Evolutionary conservation across 2,329 filamentous ascomycete species (phyloP), one percentile per base, ranked within the genome.

Genomic region (Stagonosporopsis cucurbitacearum): DNA sequence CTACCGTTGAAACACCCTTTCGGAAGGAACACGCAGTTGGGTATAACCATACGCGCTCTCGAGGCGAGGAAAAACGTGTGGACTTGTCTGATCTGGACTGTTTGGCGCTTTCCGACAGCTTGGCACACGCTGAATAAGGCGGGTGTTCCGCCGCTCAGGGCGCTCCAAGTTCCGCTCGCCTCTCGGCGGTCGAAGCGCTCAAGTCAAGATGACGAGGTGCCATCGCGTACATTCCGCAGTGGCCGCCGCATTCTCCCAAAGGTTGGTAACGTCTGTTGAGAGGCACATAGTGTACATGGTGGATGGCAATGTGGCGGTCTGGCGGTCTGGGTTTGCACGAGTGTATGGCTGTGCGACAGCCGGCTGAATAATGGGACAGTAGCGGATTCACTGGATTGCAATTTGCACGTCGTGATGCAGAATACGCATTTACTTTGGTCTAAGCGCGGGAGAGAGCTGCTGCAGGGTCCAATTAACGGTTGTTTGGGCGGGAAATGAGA

Each of bases 401-500:
- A n/a, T n/a, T n/a, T n/a, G n/a, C 44, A 52, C 46, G 48, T 47
- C 37, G 59, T 63, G 58, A 49, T 65, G 47, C 50, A 60, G 51
- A 56, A 48, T 52, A 58, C 57, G 40, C 47, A 32, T 41, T 36
- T 28, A 28, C 41, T 45, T 35, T 50, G 35, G 41, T 58, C 44
- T 28, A 44, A 55, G 59, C 60, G 47, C 40, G 41, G 22, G 20
- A 44, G 19, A 42, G 54, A 57, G 63, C 63, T 51, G 57, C 65
- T 69, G 63, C 67, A 70, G 66, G 67, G 67, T 69, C 67, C 64
- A 68, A 63, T 64, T 59, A 61, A 60, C 46, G 57, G 54, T 33
- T 45, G 45, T 55, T 55, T 58, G 48, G 49, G 50, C 23, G 41
- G 39, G 43, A 57, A 53, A 54, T 50, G 54, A 57, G 50, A 58